Conservation (phyloP, 306 rosid species). For the Cicer bijugum region DNA sequence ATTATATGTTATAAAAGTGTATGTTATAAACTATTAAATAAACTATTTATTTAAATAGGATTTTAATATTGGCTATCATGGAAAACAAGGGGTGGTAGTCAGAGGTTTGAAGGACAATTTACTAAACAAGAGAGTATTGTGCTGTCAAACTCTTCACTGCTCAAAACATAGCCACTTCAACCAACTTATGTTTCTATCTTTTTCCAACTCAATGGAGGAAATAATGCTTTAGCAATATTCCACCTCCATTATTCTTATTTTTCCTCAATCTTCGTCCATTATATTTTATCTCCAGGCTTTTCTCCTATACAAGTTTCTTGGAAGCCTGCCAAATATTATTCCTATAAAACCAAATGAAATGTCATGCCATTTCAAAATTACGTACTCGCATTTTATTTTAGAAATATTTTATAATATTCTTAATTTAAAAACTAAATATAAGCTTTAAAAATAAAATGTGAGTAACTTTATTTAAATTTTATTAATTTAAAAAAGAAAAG, state of each 20-base stretch:
- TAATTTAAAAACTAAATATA: too few relatives aligned
- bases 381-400: too few relatives aligned
- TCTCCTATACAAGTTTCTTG: not conserved
- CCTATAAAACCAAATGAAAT: too few relatives aligned
- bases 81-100: slow-evolving; percentile 12
- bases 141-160: slow-evolving; percentile 24
- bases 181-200: slow-evolving; percentile 1
- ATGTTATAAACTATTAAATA: too few relatives aligned
- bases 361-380: too few relatives aligned
- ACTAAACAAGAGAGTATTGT: not conserved
- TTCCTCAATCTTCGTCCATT: not conserved
- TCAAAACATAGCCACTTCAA: slow-evolving; percentile 25
- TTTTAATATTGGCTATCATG: not conserved
- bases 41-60: too few relatives aligned
- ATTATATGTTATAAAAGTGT: too few relatives aligned
- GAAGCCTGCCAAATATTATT: not conserved
- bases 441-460: too few relatives aligned
- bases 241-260: not conserved
- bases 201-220: slow-evolving; percentile 21
- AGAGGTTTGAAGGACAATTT: slow-evolving; percentile 1
- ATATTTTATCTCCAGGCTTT: not conserved
- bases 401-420: too few relatives aligned
- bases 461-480: too few relatives aligned
- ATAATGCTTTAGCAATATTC: slow-evolving; percentile 37
- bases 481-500: too few relatives aligned